Conservation (phyloP, 257 asterid species). For the Solanum gandarillasii region DNA sequence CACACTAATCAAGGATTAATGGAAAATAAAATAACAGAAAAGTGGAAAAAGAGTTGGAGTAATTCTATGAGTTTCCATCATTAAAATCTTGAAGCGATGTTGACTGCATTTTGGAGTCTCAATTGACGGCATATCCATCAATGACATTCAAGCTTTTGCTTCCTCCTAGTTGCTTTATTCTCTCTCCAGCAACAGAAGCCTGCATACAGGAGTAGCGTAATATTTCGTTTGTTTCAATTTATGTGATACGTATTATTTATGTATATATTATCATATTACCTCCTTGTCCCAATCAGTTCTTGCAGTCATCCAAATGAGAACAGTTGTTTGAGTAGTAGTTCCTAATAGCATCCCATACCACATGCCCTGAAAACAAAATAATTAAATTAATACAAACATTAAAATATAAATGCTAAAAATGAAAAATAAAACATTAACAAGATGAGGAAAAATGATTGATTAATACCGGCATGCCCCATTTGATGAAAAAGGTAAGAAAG, state of each 20-base stretch:
- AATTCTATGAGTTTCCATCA: background rate
- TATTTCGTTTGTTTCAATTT: too few relatives aligned
- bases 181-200: background rate
- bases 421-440: background rate
- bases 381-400: too few relatives aligned
- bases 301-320: conserved; percentile 1
- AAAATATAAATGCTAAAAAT: too few relatives aligned
- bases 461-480: conserved; percentile 1
- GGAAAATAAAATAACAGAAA: background rate
- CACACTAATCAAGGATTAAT: background rate
- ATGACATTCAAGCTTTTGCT: background rate
- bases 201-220: background rate
- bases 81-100: background rate
- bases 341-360: conserved; percentile 11
- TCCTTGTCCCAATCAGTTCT: conserved; percentile 1
- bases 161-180: background rate
- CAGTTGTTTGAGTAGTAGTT: background rate
- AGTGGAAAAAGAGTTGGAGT: background rate
- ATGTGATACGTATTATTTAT: too few relatives aligned
- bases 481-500: background rate
- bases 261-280: background rate
- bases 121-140: background rate
- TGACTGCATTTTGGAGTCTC: background rate
- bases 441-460: background rate
- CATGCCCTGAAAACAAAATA: background rate